These are phyloP conservation scores for Ceratocystis eucalypticola DNA, from an alignment of 2,329 filamentous ascomycete species.

Conservation along the genomic window DNA sequence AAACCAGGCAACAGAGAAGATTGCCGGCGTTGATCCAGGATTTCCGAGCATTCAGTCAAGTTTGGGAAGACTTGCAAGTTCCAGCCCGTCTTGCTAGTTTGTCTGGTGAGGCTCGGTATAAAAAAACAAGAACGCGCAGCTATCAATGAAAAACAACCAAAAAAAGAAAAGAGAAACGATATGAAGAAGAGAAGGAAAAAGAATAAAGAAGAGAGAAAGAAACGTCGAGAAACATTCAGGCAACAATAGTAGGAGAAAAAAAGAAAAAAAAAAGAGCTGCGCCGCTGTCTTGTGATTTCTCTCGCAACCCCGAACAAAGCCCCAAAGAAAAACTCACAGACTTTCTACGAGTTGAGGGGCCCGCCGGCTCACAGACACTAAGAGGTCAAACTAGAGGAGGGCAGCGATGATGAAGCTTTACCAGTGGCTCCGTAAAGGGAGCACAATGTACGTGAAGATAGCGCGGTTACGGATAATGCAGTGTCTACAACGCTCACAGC, in stretches of 20 bases:
- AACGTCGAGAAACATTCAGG: not conserved
- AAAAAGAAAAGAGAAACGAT: not conserved
- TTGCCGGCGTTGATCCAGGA: no score
- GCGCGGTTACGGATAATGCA: no score
- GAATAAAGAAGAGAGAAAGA: slow-evolving; percentile 10
- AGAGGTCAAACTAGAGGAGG: no score
- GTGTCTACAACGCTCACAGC: no score
- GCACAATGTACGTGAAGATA: no score
- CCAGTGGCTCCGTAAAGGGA: no score
- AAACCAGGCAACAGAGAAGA: no score
- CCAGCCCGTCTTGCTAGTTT: no score
- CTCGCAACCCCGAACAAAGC: not conserved
- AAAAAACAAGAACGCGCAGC: no score
- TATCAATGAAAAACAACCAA: not conserved
- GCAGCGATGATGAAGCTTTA: no score
- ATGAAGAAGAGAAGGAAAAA: not conserved
- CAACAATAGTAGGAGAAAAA: slow-evolving; percentile 1
- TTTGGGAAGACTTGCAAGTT: not conserved
- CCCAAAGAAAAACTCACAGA: not conserved
- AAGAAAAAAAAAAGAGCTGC: not conserved
- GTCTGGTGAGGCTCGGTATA: no score
- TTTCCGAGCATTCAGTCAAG: not conserved
- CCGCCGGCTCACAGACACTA: not conserved
- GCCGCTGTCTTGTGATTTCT: slow-evolving; percentile 4
- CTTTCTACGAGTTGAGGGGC: not conserved